Base-by-base conservation (phyloP, 257 asterid species). In the Solanum lycopersicoides region DNA sequence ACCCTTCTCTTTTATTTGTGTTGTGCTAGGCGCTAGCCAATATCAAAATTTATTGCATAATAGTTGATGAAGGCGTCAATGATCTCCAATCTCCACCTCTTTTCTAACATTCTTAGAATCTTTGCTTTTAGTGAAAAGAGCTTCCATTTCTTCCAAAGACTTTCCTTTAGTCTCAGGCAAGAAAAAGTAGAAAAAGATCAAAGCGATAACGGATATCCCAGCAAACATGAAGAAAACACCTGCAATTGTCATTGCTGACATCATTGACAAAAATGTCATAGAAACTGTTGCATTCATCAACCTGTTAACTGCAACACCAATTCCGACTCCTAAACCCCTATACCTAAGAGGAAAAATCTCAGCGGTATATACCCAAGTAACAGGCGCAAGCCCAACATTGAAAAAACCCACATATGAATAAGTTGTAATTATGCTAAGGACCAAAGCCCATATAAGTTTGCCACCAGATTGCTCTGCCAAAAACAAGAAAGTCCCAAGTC, bases 301-400 rank as follows among this genome's bases (percentile, higher is more conserved):
- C 88, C 98, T 90, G 83, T 95, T 95, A 23, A 95, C 93, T 4
- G 91, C 98, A 72, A 95, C 98, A 21, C 95, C 90, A 15, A 95
- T 77, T 41, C 95, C 91, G 0, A 91, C 94, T 44, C 98, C 98
- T 25, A 92, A 94, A 4, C 97, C 96, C 92, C 97, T 90, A 32
- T 92, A 87, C 90, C 86, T 89, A 32, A 85, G 80, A 2, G 98
- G 98, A 6, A 94, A 95, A 2, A 95, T 92, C 91, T 95, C 98
- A 2, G 98, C 89, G 41, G 95, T 93, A 79, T 95, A 95, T 3
- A 95, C 98, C 98, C 98, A 95, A 13, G 97, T 94, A 28, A 95
- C 94, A 0, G 98, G 98, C 5, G 93, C 95, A 4, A 95, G 93
- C 37, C 98, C 98, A 0, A 95, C 86, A 83, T 95, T 95, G 85